Conservation (phyloP, 2,329 filamentous ascomycete species). For the Diaporthe sp. region DNA sequence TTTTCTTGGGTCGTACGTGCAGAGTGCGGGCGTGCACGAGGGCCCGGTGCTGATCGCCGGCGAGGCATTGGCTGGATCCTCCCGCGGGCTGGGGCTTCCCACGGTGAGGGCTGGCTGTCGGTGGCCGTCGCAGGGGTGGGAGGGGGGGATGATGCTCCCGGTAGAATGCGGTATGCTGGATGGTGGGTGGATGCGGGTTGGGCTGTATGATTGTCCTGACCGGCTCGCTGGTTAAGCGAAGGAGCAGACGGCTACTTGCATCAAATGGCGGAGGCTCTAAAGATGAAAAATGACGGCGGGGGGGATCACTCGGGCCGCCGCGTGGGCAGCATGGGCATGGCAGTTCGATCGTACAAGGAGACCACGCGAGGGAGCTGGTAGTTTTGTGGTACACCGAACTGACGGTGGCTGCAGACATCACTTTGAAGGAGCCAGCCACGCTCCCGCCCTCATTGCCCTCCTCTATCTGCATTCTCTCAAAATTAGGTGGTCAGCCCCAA, state of each 20-base stretch:
- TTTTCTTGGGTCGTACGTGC: neutral
- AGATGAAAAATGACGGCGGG: neutral
- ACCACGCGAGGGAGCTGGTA: neutral
- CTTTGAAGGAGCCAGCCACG: neutral
- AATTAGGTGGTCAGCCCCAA: neutral
- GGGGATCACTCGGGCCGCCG: neutral
- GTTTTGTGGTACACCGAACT: neutral
- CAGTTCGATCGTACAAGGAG: neutral
- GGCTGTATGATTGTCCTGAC: neutral
- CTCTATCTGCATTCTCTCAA: neutral
- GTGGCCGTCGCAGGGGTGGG: neutral
- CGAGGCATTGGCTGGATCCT: neutral
- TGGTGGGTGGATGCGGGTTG: neutral
- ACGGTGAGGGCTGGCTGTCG: neutral
- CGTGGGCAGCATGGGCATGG: conserved; percentile 15
- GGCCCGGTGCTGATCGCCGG: neutral
- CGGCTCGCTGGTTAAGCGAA: neutral
- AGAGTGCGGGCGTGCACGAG: neutral
- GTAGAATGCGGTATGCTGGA: neutral
- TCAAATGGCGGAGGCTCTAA: neutral
- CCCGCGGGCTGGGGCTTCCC: neutral
- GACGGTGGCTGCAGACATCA: neutral
- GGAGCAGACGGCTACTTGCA: neutral
- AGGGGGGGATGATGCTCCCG: neutral
- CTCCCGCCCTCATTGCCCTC: neutral